Base-by-base conservation (phyloP, 768 basidiomycete species). In the Lentinula guzmanii region DNA sequence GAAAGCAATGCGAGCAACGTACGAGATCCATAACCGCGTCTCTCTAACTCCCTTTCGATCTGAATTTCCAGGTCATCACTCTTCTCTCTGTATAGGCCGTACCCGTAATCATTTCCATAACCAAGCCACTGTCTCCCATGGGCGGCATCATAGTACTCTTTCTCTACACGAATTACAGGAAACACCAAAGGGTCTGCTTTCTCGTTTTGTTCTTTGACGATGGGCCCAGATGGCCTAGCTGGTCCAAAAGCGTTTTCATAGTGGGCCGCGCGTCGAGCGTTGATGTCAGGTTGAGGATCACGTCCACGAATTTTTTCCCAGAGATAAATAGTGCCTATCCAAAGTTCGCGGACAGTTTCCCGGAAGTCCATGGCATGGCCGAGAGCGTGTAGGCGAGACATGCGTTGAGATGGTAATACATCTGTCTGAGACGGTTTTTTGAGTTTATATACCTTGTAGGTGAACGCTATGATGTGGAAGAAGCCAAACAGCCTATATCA, bases 401-500 rank as follows among this genome's bases (percentile, higher is more conserved):
- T 89, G 24, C 72, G 72, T 39, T 69, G 62, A 4, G 76, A 73
- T 51, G 69, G 68, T 0, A 72, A 60, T 4, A 65, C 68, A 31
- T 72, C 70, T 7, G 74, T 72, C 24, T 69, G 65, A 5, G 71
- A 66, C 43, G 65, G 61, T 61, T 71, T 67, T 34, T 66, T 69
- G 16, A 72, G 75, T 18, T 72, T 71, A 70, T 91, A 91, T 1
- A 82, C 80, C 65, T 80, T 82, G 72, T 90, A 91, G 13, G 82
- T 80, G 72, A 90, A 93, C 4, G 89, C 88, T 51, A 78, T 76
- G 70, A 93, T 76, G 70, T 93, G 90, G 5, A 91, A 69, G 56
- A 89, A 81, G 4, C 85, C 85, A 66, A 89, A 89, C 28, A 86
- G 64, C 70, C 86, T 86, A 67, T 2, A 59, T 39, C 7, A 35